A percentile compares a stretch with the other conserved stretches of the same genome.
phyloP scores from a whole-genome alignment of 78 protist genomes.

The Pigoraptor vietnamica region DNA sequence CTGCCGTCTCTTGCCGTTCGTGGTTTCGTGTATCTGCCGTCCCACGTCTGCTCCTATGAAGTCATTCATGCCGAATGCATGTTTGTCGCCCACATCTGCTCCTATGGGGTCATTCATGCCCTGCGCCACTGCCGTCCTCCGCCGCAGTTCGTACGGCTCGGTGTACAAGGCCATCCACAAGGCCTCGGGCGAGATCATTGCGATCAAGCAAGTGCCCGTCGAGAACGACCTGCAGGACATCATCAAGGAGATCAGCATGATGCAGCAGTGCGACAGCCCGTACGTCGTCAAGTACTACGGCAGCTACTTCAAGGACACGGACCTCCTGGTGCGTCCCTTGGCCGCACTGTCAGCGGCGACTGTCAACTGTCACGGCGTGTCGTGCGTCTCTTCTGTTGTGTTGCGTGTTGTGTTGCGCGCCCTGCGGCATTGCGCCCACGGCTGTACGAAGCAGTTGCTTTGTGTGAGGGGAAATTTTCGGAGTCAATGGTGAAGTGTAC shows the following conservation, averaged over 20 bases:
- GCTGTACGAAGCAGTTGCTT: no score
- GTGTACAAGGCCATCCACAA: conserved; percentile 48
- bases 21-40: no score
- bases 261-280: conserved; percentile 45
- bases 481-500: no score
- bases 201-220: conserved; percentile 50
- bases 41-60: no score
- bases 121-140: no score
- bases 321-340: conserved; percentile 43
- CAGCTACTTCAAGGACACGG: conserved; percentile 28
- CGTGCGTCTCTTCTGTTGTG: not conserved
- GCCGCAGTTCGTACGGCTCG: conserved; percentile 46
- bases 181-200: conserved; percentile 36
- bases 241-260: conserved; percentile 51
- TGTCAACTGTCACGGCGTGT: no score
- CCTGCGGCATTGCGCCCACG: no score
- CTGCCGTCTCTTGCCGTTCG: no score
- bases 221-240: conserved; percentile 48
- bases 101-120: not conserved
- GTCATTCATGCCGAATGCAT: not conserved
- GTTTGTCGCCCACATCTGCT: not conserved
- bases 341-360: not conserved
- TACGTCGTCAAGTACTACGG: conserved; percentile 60
- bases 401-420: not conserved
- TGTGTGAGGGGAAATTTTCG: no score